Conservation (phyloP, 2,329 filamentous ascomycete species). For the Monosporascus sp. region DNA sequence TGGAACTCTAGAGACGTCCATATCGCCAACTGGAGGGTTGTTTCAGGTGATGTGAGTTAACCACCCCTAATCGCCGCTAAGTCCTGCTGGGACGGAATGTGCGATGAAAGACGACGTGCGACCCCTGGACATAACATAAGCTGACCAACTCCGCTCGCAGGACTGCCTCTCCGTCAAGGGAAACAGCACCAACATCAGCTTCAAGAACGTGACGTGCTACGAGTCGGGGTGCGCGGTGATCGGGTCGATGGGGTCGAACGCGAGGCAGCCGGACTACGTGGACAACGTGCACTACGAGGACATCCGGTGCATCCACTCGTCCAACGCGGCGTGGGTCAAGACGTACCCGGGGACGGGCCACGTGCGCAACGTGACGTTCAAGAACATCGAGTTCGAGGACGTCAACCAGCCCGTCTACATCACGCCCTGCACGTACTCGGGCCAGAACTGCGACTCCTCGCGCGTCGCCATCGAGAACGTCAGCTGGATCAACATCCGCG, state of each 20-base stretch:
- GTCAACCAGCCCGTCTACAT: conserved; percentile 46
- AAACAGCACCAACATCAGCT: conserved; percentile 33
- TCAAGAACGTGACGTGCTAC: conserved; percentile 32
- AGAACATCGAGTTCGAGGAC: conserved; percentile 32
- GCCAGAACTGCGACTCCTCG: conserved; percentile 31
- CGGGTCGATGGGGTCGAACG: conserved; percentile 31
- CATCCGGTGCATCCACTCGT: conserved; percentile 30
- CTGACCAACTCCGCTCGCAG: conserved; percentile 12
- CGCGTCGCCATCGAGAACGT: conserved; percentile 39
- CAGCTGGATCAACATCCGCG: conserved; percentile 44
- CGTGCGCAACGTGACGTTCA: conserved; percentile 38
- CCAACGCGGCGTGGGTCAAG: conserved; percentile 38
- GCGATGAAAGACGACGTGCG: too few species aligned
- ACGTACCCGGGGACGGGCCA: conserved; percentile 34
- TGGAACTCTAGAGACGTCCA: conserved; percentile 43
- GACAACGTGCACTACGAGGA: conserved; percentile 33
- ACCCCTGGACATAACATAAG: neutral
- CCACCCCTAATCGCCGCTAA: neutral
- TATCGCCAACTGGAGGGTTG: conserved; percentile 40
- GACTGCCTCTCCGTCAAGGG: conserved; percentile 36
- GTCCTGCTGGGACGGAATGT: too few species aligned
- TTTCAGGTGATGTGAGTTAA: conserved; percentile 30
- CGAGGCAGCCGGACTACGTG: conserved; percentile 28
- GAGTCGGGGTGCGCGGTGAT: conserved; percentile 32
- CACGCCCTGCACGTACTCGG: conserved; percentile 39